A percentile compares a stretch with the other conserved stretches of the same genome.
Evolutionary conservation across 2,329 filamentous ascomycete species (phyloP).

Genomic region (Didymella glomerata): DNA sequence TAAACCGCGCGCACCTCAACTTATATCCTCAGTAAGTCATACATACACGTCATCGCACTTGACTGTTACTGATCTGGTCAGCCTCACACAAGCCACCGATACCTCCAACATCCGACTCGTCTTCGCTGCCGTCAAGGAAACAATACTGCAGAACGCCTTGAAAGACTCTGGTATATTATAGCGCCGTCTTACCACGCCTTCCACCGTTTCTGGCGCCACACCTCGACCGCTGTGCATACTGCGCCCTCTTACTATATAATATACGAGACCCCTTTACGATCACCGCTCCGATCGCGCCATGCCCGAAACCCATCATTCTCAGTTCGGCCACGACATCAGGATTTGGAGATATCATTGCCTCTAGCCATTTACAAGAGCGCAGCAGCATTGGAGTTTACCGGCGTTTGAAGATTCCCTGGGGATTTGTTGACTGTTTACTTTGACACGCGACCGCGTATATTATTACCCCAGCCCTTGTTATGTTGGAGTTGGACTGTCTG

Average conservation of each 20-base stretch:
- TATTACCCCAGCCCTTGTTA: conserved; percentile 13
- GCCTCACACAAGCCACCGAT: conserved; percentile 97
- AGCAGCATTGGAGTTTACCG: conserved; percentile 51
- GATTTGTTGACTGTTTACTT: conserved; percentile 17
- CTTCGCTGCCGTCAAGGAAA: conserved; percentile 98
- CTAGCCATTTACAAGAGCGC: conserved; percentile 48
- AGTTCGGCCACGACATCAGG: conserved; percentile 46
- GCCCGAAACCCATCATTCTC: conserved; percentile 35
- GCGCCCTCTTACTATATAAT: conserved; percentile 44
- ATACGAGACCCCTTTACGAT: conserved; percentile 46
- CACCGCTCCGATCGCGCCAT: conserved; percentile 41
- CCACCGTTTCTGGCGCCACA: conserved; percentile 26
- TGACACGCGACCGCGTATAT: conserved; percentile 17
- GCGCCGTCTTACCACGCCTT: conserved; percentile 11
- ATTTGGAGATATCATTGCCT: conserved; percentile 50
- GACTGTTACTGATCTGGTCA: conserved; percentile 53
- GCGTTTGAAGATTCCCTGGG: conserved; percentile 45
- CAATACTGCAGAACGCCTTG: conserved; percentile 95
- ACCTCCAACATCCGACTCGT: conserved; percentile 98
- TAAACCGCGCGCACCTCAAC: conserved; percentile 94
- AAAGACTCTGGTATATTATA: conserved; percentile 95
- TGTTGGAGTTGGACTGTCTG: conserved; percentile 15
- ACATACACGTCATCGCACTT: conserved; percentile 11
- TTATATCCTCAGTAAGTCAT: conserved; percentile 82
- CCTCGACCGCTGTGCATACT: conserved; percentile 46